Percentiles rank a stretch among this genome's conserved stretches.
These are phyloP conservation scores for Trametes cingulata DNA, from an alignment of 768 basidiomycete species.

Conservation along the genomic window DNA sequence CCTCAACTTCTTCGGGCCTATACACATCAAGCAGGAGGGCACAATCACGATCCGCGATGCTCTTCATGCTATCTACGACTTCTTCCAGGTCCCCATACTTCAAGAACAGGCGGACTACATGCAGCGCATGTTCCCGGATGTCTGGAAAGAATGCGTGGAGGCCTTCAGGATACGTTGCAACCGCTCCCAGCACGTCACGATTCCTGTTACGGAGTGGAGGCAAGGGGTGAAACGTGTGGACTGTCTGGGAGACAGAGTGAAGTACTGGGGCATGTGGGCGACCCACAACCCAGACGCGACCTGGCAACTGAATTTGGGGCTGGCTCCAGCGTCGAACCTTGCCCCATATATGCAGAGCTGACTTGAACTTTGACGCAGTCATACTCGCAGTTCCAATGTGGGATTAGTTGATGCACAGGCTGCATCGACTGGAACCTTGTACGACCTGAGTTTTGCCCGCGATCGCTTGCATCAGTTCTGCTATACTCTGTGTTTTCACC, in stretches of 20 bases:
- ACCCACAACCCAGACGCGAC: conserved; percentile 33
- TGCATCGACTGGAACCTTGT: neutral
- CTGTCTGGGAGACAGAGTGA: conserved; percentile 45
- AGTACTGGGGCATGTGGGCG: conserved; percentile 46
- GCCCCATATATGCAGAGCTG: neutral
- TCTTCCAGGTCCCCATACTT: conserved; percentile 48
- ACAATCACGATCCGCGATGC: conserved; percentile 45
- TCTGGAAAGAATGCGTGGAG: conserved; percentile 25
- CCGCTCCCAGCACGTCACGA: conserved; percentile 35
- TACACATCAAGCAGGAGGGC: conserved; percentile 33
- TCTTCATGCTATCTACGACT: conserved; percentile 49
- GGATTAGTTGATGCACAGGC: neutral
- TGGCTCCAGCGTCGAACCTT: conserved; percentile 24
- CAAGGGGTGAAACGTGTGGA: conserved; percentile 52
- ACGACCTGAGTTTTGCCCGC: too few species aligned
- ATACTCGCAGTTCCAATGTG: neutral
- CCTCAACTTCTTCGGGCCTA: conserved; percentile 46
- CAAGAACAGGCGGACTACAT: conserved; percentile 31
- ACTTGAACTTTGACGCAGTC: neutral
- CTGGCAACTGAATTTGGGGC: conserved; percentile 50
- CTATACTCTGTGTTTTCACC: too few species aligned
- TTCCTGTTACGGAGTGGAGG: conserved; percentile 41
- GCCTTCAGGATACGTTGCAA: conserved; percentile 40
- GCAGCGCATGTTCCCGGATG: conserved; percentile 19
- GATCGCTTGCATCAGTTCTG: too few species aligned